Evolutionary conservation across 805 yeast species (phyloP), one percentile per base, ranked within the genome.

Genomic region (Osmozyma mogii): DNA sequence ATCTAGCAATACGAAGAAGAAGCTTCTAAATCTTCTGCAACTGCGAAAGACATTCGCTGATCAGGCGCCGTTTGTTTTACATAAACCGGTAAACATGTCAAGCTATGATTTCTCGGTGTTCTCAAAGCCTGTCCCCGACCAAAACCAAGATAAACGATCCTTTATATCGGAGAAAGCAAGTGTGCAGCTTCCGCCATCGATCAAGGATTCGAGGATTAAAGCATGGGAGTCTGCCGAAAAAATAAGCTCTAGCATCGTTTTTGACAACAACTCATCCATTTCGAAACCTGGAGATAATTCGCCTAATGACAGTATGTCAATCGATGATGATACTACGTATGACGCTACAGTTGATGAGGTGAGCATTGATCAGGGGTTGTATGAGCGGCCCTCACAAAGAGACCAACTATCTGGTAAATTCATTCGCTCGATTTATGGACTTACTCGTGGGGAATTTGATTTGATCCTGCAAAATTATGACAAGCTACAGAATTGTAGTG

Each of bases 221-320:
- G 68, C 68, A 12, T 63, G 70, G 70, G 68, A 63, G 36, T 52
- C 59, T 16, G 68, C 67, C 1, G 68, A 63, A 34, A 54, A 56
- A 36, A 52, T 58, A 24, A 52, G 56, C 32, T 41, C 46, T 15
- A 60, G 52, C 30, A 36, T 61, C 19, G 59, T 63, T 2, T 61
- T 62, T 34, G 61, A 56, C 26, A 44, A 45, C 27, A 46, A 47
- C 10, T 49, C 15, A 56, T 48, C 28, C 35, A 38, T 18, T 45
- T 43, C 10, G 48, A 43, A 32, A n/a, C 35, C 36, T 22, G 37
- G 29, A 9, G 41, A 41, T 1, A 46, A 38, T 10, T 28, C 23
- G 24, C 37, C 5, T 21, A 31, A 35, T 24, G 27, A 17, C 11
- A 17, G 27, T 23, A 15, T 32, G n/a, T n/a, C n/a, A n/a, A n/a